Evolutionary conservation across 768 basidiomycete species (phyloP).

Genomic region (Leucocoprinus leucothites): DNA sequence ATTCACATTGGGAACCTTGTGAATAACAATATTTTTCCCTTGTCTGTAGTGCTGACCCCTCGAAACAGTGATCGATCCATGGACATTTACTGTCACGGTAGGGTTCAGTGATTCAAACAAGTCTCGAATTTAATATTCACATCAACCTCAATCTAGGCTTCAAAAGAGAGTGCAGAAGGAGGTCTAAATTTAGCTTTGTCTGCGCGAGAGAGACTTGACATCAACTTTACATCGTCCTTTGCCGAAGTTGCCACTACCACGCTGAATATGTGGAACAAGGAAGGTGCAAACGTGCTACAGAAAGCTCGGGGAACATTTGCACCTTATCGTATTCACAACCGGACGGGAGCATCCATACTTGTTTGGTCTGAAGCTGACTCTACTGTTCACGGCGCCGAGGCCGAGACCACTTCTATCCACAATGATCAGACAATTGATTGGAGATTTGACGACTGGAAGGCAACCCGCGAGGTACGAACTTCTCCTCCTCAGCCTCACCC

Average conservation of each 20-base stretch:
- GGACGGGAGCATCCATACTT: slow-evolving; percentile 81
- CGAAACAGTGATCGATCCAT: slow-evolving; percentile 85
- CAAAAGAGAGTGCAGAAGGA: slow-evolving; percentile 45
- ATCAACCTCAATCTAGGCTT: slow-evolving; percentile 38
- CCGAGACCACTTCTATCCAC: slow-evolving; percentile 55
- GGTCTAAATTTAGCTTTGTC: slow-evolving; percentile 59
- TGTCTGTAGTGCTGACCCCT: not conserved
- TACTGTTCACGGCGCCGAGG: slow-evolving; percentile 40
- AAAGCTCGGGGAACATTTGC: slow-evolving; percentile 86
- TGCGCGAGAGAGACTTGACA: slow-evolving; percentile 81
- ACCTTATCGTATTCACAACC: slow-evolving; percentile 89
- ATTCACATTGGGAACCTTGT: slow-evolving; percentile 98
- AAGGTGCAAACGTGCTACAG: slow-evolving; percentile 67
- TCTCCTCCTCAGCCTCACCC: not conserved
- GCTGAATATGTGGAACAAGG: slow-evolving; percentile 68
- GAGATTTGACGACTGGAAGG: slow-evolving; percentile 97
- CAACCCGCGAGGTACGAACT: slow-evolving; percentile 77
- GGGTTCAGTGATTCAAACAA: slow-evolving; percentile 7
- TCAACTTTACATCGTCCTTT: slow-evolving; percentile 90
- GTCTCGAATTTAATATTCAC: not conserved
- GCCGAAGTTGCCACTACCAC: slow-evolving; percentile 80
- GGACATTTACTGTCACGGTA: slow-evolving; percentile 81
- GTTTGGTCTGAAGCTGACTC: slow-evolving; percentile 84
- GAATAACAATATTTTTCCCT: slow-evolving; percentile 21
- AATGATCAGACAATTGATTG: slow-evolving; percentile 84